A percentile compares a stretch with the other conserved stretches of the same genome.
These are phyloP conservation scores for Candida anutae DNA, from an alignment of 1,139 yeast species.

Conservation along the genomic window DNA sequence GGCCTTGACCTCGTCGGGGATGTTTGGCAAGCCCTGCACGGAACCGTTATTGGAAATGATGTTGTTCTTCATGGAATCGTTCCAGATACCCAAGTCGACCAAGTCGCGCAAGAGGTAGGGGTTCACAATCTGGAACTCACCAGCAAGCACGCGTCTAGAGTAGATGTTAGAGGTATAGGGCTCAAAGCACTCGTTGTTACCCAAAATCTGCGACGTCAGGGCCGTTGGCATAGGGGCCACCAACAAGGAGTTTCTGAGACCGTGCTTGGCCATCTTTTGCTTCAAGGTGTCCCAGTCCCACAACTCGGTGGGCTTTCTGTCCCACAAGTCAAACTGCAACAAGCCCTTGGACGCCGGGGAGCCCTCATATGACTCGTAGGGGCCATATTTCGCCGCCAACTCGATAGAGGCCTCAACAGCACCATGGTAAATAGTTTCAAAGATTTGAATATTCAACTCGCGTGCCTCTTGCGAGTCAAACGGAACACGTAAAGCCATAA, in stretches of 20 bases:
- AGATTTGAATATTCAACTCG: conserved; percentile 48
- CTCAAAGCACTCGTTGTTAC: conserved; percentile 56
- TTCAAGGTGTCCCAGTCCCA: conserved; percentile 53
- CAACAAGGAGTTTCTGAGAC: conserved; percentile 50
- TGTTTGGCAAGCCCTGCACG: conserved; percentile 41
- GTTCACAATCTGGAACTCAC: conserved; percentile 56
- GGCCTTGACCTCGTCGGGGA: conserved; percentile 45
- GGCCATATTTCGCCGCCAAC: conserved; percentile 41
- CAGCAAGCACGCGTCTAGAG: conserved; percentile 53
- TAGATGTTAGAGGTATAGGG: conserved; percentile 55
- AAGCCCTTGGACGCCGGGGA: conserved; percentile 55
- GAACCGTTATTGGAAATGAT: conserved; percentile 50
- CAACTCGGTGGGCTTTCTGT: conserved; percentile 48
- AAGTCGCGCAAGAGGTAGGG: conserved; percentile 48
- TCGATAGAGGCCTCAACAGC: conserved; percentile 51
- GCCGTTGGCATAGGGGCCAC: conserved; percentile 66
- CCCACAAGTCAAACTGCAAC: conserved; percentile 53
- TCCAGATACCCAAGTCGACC: conserved; percentile 50
- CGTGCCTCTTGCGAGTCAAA: conserved; percentile 52
- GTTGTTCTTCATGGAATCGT: conserved; percentile 42
- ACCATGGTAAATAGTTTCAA: conserved; percentile 55
- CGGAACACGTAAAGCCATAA: conserved; percentile 48
- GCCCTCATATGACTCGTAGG: conserved; percentile 43
- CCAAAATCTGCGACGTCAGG: conserved; percentile 54
- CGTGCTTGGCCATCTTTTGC: conserved; percentile 34